Percentiles rank a stretch among this genome's conserved stretches.
These are phyloP conservation scores for Davidsoniella australis DNA, from an alignment of 2,329 filamentous ascomycete genomes.

Conservation along the genomic window DNA sequence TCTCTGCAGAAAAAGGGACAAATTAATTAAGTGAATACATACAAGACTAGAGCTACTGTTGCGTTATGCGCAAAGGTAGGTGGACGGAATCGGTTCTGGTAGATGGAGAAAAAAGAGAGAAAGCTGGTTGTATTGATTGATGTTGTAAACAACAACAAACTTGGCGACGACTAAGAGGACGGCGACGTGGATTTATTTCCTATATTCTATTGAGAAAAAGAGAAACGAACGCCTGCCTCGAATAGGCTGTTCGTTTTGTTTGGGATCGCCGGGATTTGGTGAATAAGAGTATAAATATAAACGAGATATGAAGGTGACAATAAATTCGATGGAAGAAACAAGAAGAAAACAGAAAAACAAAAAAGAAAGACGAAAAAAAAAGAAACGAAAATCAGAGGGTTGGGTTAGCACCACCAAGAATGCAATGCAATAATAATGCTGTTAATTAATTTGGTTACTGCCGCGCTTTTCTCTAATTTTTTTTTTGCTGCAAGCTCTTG, in stretches of 20 bases:
- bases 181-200: too few species aligned
- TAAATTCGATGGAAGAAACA: neutral
- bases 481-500: neutral
- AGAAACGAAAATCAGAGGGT: neutral
- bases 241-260: neutral
- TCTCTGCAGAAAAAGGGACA: too few species aligned
- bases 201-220: neutral
- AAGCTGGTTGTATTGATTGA: neutral
- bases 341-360: neutral
- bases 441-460: neutral
- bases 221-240: neutral
- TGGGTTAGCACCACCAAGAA: neutral
- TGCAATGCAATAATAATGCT: constrained; percentile 1
- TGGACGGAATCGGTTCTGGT: neutral
- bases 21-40: too few species aligned
- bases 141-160: neutral
- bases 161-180: too few species aligned
- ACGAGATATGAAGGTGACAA: neutral
- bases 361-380: neutral
- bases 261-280: neutral
- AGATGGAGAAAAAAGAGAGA: neutral
- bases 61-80: too few species aligned
- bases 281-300: too few species aligned
- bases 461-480: neutral
- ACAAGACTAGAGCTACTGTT: too few species aligned